Percentiles rank a stretch among this genome's conserved stretches.
phyloP scores from a whole-genome alignment of 805 yeast genomes.

The Jamesozyma piceae region DNA sequence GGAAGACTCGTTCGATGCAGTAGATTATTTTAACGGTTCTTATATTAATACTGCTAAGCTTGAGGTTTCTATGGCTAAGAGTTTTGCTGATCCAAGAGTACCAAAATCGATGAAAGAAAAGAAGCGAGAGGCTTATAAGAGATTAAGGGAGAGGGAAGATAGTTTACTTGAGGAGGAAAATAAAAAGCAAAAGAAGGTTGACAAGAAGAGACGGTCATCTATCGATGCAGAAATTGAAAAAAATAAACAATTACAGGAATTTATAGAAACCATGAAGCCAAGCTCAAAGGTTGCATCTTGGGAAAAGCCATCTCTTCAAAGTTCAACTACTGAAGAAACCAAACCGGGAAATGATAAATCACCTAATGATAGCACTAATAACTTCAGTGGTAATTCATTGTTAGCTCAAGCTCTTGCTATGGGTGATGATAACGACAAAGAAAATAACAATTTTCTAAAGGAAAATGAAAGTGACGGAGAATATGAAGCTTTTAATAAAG shows the following conservation, averaged over 20 bases:
- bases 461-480: slow-evolving; percentile 40
- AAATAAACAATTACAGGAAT: slow-evolving; percentile 68
- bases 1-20: slow-evolving; percentile 72
- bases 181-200: slow-evolving; percentile 31
- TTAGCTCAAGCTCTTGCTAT: slow-evolving; percentile 35
- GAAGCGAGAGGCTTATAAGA: slow-evolving; percentile 41
- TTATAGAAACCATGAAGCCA: slow-evolving; percentile 75
- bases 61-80: slow-evolving; percentile 73
- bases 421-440: slow-evolving; percentile 21
- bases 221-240: slow-evolving; percentile 54
- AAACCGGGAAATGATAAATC: slow-evolving; percentile 8
- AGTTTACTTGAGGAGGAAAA: slow-evolving; percentile 34
- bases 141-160: slow-evolving; percentile 42
- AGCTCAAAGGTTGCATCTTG: slow-evolving; percentile 61
- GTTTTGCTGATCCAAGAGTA: slow-evolving; percentile 74
- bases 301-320: slow-evolving; percentile 41
- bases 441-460: slow-evolving; percentile 15
- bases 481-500: slow-evolving; percentile 30
- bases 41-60: slow-evolving; percentile 77
- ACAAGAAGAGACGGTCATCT: slow-evolving; percentile 21
- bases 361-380: slow-evolving; percentile 27
- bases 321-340: too few species aligned
- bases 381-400: slow-evolving; percentile 30
- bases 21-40: slow-evolving; percentile 60
- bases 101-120: slow-evolving; percentile 55